A percentile compares a stretch with the other conserved stretches of the same genome.
phyloP scores from a whole-genome alignment of 768 basidiomycete genomes.

The Gelatoporia subvermispora region DNA sequence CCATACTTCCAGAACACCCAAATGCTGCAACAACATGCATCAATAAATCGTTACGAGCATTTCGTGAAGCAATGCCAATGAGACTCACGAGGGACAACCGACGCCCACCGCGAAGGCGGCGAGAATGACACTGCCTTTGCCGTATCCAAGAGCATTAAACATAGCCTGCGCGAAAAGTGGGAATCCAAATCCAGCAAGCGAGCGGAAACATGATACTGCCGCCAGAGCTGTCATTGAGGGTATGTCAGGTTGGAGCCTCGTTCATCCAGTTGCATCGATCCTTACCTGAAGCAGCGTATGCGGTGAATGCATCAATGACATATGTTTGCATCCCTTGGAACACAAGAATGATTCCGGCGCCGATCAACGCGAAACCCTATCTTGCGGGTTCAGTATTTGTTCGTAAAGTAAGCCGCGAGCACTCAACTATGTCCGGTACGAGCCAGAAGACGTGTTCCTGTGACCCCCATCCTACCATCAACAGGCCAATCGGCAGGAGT shows the following conservation, averaged over 20 bases:
- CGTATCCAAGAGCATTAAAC: constrained; percentile 60
- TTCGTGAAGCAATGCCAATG: background rate
- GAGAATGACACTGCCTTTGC: constrained; percentile 62
- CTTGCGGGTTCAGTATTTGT: constrained; percentile 3
- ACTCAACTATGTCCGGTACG: constrained; percentile 52
- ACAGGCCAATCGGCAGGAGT: constrained; percentile 59
- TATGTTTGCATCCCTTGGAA: constrained; percentile 67
- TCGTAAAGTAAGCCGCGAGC: background rate
- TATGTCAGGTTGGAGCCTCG: constrained; percentile 40
- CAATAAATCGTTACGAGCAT: no score
- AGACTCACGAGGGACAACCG: constrained; percentile 50
- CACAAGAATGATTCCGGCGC: constrained; percentile 52
- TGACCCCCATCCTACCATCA: constrained; percentile 71
- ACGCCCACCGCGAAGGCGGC: constrained; percentile 50
- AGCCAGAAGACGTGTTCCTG: constrained; percentile 61
- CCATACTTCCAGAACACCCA: constrained; percentile 40
- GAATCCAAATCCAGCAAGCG: constrained; percentile 66
- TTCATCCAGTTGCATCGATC: constrained; percentile 33
- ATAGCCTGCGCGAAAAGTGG: constrained; percentile 71
- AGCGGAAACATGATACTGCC: constrained; percentile 56
- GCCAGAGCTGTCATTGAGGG: constrained; percentile 45
- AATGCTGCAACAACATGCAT: constrained; percentile 32
- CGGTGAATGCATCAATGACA: constrained; percentile 60
- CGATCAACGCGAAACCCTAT: constrained; percentile 54
- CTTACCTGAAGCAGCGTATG: constrained; percentile 64